These are phyloP conservation scores for Schizothecium vesticola DNA, from an alignment of 495 filamentous ascomycete genomes.

Conservation along the genomic window DNA sequence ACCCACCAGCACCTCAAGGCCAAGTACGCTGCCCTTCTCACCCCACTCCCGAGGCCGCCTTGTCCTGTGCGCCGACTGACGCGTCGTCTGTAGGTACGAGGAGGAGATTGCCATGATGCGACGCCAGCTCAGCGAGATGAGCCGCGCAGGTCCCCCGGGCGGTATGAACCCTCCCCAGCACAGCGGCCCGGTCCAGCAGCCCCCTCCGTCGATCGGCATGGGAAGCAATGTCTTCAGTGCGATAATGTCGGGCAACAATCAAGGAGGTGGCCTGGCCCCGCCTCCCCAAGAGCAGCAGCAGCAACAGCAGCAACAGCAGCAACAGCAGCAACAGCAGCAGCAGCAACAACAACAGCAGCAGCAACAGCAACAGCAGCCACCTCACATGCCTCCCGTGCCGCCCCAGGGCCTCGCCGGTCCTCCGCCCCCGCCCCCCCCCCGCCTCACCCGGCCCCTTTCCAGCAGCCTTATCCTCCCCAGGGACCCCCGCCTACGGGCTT, in stretches of 20 bases:
- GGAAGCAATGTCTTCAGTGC: slow-evolving; percentile 90
- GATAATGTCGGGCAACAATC: slow-evolving; percentile 89
- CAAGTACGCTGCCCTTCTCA: slow-evolving; percentile 56
- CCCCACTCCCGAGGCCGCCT: not conserved
- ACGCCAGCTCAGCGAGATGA: slow-evolving; percentile 70
- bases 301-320: slow-evolving; percentile 18
- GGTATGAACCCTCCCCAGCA: slow-evolving; percentile 64
- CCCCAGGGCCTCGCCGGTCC: slow-evolving; percentile 61
- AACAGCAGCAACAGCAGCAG: slow-evolving; percentile 50
- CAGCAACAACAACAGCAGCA: slow-evolving; percentile 58
- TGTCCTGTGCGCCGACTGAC: slow-evolving; percentile 4
- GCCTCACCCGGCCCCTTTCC: slow-evolving; percentile 46
- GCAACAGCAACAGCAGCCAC: slow-evolving; percentile 49
- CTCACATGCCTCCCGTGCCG: slow-evolving; percentile 53
- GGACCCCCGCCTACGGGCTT: slow-evolving; percentile 47
- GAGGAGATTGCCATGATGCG: slow-evolving; percentile 80
- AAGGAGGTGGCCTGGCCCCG: slow-evolving; percentile 79
- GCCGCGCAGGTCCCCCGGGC: slow-evolving; percentile 63
- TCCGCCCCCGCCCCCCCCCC: slow-evolving; percentile 54
- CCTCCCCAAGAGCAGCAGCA: slow-evolving; percentile 66
- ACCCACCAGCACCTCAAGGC: slow-evolving; percentile 77
- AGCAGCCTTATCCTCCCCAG: slow-evolving; percentile 44
- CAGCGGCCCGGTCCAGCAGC: slow-evolving; percentile 68
- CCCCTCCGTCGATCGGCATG: slow-evolving; percentile 70
- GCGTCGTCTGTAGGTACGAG: slow-evolving; percentile 65